phyloP scores from a whole-genome alignment of 352 stramenopile species.

The Phytophthora sp. region DNA sequence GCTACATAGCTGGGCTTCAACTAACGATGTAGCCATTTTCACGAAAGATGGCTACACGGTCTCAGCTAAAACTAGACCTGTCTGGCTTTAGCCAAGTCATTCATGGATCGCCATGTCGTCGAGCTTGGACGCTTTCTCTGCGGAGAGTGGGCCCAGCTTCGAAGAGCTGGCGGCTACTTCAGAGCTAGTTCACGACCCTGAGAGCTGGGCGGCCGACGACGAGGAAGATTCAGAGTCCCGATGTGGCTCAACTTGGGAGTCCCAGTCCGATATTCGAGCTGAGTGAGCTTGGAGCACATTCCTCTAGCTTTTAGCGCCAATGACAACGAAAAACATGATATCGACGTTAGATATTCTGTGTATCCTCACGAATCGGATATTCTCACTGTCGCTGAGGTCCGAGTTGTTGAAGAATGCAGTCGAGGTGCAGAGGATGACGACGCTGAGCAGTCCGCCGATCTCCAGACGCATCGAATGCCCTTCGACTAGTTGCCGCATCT shows the following conservation, averaged over 20 bases:
- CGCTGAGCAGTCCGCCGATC: not conserved
- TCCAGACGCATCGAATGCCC: slow-evolving; percentile 3
- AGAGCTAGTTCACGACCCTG: slow-evolving; percentile 16
- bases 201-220: slow-evolving; percentile 17
- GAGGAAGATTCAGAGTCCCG: slow-evolving; percentile 9
- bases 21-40: slow-evolving; percentile 5
- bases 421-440: not conserved
- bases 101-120: slow-evolving; percentile 7
- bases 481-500: slow-evolving; percentile 27
- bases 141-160: slow-evolving; percentile 7
- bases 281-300: slow-evolving; percentile 21
- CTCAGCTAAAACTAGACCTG: not conserved
- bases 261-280: not conserved
- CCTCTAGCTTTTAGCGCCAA: slow-evolving; percentile 11
- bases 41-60: slow-evolving; percentile 23
- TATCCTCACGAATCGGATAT: not conserved
- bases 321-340: not conserved
- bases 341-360: not conserved
- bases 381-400: slow-evolving; percentile 1
- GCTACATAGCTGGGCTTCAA: too few species aligned
- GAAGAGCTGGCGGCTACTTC: slow-evolving; percentile 10
- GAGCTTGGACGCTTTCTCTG: not conserved
- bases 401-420: slow-evolving; percentile 3
- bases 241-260: slow-evolving; percentile 12
- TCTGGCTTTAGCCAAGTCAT: not conserved